Percentiles rank a stretch among this genome's conserved stretches.
Evolutionary conservation across 2,329 filamentous ascomycete genomes (phyloP).

Genomic region (Scedosporium apiospermum): DNA sequence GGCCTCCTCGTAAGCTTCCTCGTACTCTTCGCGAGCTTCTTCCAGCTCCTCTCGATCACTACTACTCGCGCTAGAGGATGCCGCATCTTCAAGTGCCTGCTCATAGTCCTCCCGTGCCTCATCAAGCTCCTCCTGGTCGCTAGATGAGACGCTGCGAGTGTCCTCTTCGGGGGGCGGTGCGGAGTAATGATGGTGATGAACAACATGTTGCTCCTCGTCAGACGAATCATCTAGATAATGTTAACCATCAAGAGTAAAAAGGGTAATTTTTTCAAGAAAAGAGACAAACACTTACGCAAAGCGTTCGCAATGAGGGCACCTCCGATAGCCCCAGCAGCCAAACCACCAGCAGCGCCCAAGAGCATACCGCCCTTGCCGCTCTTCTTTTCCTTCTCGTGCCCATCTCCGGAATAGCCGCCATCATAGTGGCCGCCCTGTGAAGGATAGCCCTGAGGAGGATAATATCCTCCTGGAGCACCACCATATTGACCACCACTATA

Average conservation of each 20-base stretch:
- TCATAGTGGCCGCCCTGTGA: constrained; percentile 12
- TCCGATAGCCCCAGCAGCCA: constrained; percentile 46
- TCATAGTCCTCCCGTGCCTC: constrained; percentile 34
- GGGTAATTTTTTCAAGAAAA: background rate
- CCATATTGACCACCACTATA: background rate
- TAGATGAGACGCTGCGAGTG: constrained; percentile 30
- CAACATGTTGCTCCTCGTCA: constrained; percentile 8
- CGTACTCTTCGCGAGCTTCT: constrained; percentile 40
- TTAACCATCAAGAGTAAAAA: constrained; percentile 7
- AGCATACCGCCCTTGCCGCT: constrained; percentile 45
- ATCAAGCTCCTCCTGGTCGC: constrained; percentile 30
- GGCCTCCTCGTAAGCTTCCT: constrained; percentile 37
- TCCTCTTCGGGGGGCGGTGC: constrained; percentile 28
- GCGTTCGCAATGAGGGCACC: constrained; percentile 50
- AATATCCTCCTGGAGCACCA: background rate
- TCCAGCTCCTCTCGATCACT: constrained; percentile 42
- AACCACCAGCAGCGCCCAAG: constrained; percentile 48
- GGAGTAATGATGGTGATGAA: background rate
- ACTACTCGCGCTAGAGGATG: constrained; percentile 35
- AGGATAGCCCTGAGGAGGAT: constrained; percentile 7
- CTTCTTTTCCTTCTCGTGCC: constrained; percentile 22
- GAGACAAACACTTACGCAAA: constrained; percentile 30
- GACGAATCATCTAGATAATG: constrained; percentile 13
- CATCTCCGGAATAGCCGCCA: constrained; percentile 12
- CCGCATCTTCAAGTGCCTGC: constrained; percentile 28